Conservation (phyloP, 805 yeast species). For the Zygotorulaspora danielsina region DNA sequence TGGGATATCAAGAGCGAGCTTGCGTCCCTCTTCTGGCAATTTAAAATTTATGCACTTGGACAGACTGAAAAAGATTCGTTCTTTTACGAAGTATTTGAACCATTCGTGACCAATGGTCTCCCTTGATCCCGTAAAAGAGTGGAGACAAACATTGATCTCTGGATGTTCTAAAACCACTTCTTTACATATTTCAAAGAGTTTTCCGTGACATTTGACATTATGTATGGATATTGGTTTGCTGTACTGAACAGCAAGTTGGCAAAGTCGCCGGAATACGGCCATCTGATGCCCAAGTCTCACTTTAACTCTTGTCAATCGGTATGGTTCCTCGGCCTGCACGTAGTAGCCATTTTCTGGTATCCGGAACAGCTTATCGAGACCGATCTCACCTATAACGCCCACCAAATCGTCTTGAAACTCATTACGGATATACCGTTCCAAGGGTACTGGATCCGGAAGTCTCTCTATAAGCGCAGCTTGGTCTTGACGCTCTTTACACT, state of each 20-base stretch:
- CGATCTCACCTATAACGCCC: slow-evolving; percentile 79
- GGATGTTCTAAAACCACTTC: slow-evolving; percentile 24
- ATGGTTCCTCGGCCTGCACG: slow-evolving; percentile 36
- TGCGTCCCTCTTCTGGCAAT: slow-evolving; percentile 27
- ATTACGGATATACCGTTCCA: slow-evolving; percentile 36
- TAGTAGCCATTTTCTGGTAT: slow-evolving; percentile 58
- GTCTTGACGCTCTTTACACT: slow-evolving; percentile 31
- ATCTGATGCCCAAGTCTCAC: slow-evolving; percentile 67
- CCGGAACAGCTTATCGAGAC: slow-evolving; percentile 73
- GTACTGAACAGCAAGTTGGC: slow-evolving; percentile 49
- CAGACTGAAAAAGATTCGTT: slow-evolving; percentile 31
- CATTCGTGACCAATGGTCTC: slow-evolving; percentile 59
- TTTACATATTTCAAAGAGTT: slow-evolving; percentile 42
- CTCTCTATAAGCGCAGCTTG: slow-evolving; percentile 37
- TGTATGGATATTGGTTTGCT: slow-evolving; percentile 66
- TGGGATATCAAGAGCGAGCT: slow-evolving; percentile 37
- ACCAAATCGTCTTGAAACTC: slow-evolving; percentile 17
- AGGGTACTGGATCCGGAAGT: slow-evolving; percentile 59
- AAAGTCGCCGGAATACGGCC: slow-evolving; percentile 45
- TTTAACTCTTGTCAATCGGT: slow-evolving; percentile 41
- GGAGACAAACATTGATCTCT: slow-evolving; percentile 51
- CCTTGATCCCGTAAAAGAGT: slow-evolving; percentile 79
- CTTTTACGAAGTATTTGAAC: slow-evolving; percentile 15
- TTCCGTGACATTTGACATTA: slow-evolving; percentile 76
- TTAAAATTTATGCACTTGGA: slow-evolving; percentile 33